These are phyloP conservation scores for Apiotrichum veenhuisii DNA, from an alignment of 1,284 basidiomycete genomes.

Conservation along the genomic window DNA sequence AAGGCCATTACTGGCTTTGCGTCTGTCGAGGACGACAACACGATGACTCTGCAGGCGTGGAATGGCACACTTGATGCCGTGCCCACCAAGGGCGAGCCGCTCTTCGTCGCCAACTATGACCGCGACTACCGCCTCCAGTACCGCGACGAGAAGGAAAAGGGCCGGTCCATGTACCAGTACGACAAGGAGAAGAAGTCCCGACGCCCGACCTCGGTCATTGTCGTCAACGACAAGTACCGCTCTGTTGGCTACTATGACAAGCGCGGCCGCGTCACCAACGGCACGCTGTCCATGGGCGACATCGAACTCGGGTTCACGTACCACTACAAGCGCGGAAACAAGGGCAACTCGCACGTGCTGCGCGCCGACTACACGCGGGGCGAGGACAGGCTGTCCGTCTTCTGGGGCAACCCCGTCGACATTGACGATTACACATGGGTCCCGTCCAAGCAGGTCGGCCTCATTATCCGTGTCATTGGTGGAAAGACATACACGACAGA, in stretches of 20 bases:
- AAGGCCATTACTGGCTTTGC: conserved; percentile 8
- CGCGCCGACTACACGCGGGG: conserved; percentile 6
- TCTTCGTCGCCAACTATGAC: conserved; percentile 9
- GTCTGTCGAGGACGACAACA: neutral
- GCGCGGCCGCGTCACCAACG: conserved; percentile 4
- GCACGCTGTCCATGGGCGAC: conserved; percentile 1
- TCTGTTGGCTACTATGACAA: conserved; percentile 7
- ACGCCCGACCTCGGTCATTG: neutral
- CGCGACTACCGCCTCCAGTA: neutral
- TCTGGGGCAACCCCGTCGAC: conserved; percentile 11
- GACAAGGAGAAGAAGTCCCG: neutral
- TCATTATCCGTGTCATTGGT: conserved; percentile 5
- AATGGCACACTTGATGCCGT: neutral
- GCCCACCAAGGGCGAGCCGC: neutral
- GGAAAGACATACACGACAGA: conserved; percentile 6
- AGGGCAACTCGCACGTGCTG: conserved; percentile 4
- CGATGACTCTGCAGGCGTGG: neutral
- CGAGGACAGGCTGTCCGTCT: conserved; percentile 7
- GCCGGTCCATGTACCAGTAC: conserved; percentile 7
- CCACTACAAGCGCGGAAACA: conserved; percentile 9
- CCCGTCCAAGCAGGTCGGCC: conserved; percentile 9
- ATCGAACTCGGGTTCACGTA: conserved; percentile 5
- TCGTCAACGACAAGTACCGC: neutral
- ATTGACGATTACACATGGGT: conserved; percentile 12
- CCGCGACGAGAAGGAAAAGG: neutral